Conservation (phyloP, 305 asterid species). For the Fraxinus greggii region DNA sequence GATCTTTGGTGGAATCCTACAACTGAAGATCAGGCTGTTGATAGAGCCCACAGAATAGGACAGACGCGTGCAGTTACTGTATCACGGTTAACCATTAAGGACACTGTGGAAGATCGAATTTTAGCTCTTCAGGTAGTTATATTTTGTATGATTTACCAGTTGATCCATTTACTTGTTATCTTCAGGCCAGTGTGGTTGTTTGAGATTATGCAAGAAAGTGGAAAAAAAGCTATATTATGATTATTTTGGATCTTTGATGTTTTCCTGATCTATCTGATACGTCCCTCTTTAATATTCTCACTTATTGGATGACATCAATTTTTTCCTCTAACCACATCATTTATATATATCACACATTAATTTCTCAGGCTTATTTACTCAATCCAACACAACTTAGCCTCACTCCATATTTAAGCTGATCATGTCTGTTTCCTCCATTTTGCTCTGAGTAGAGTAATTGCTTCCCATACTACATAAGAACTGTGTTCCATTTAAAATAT, state of each 20-base stretch:
- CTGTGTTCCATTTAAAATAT: neutral
- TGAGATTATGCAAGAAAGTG: neutral
- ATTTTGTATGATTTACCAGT: neutral
- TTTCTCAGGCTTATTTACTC: neutral
- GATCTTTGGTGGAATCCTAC: conserved; percentile 99
- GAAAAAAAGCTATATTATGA: neutral
- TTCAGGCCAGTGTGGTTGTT: neutral
- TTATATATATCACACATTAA: neutral
- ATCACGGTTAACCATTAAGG: conserved; percentile 79
- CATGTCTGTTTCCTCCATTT: neutral
- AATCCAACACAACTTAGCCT: neutral
- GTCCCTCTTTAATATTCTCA: neutral
- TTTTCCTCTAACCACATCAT: neutral
- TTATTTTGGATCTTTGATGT: neutral
- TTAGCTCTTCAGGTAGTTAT: conserved; percentile 80
- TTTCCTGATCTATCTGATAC: neutral
- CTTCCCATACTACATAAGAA: neutral
- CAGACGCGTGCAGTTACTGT: conserved; percentile 94
- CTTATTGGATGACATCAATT: neutral
- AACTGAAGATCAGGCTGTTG: conserved; percentile 98
- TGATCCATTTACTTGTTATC: neutral
- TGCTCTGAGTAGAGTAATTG: neutral
- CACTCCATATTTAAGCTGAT: neutral
- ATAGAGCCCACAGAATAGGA: conserved; percentile 98
- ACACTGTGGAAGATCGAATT: conserved; percentile 95